These are phyloP conservation scores for Rugosomyces carneus DNA, from an alignment of 1,284 basidiomycete species.

Conservation along the genomic window DNA sequence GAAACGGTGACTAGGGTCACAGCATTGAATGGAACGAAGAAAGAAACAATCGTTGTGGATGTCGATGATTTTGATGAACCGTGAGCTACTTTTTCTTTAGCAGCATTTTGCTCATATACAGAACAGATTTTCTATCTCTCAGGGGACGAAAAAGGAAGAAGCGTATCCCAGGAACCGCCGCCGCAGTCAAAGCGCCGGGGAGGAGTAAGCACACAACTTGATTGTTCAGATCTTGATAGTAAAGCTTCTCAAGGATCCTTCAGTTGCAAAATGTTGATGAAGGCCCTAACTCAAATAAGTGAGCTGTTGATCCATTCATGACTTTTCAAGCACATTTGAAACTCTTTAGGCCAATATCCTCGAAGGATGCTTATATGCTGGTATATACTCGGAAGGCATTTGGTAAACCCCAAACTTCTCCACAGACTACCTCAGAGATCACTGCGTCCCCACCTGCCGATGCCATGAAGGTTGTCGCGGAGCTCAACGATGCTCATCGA, in stretches of 20 bases:
- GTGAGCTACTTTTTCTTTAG: neutral
- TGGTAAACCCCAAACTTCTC: neutral
- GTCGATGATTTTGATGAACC: constrained; percentile 21
- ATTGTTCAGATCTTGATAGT: neutral
- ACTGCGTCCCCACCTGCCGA: constrained; percentile 39
- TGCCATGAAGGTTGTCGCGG: constrained; percentile 48
- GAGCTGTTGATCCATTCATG: neutral
- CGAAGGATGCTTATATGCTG: constrained; percentile 89
- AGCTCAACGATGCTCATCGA: constrained; percentile 50
- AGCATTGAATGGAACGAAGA: constrained; percentile 32
- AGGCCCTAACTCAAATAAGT: constrained; percentile 1
- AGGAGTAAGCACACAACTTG: constrained; percentile 31
- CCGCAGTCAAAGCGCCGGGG: constrained; percentile 58
- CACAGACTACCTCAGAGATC: too few relatives aligned
- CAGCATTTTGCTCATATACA: constrained; percentile 3
- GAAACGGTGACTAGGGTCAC: constrained; percentile 65
- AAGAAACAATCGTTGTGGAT: constrained; percentile 9
- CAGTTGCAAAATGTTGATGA: neutral
- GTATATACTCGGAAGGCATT: constrained; percentile 61
- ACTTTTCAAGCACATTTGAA: neutral
- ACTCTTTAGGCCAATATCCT: constrained; percentile 36
- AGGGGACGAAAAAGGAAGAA: constrained; percentile 20
- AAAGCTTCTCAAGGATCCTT: neutral
- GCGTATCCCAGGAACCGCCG: constrained; percentile 36
- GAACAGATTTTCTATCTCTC: constrained; percentile 15